These are phyloP conservation scores for Bryoerythrophyllum caledonicum DNA, from an alignment of 225 moss, liverwort and hornwort genomes.

Conservation along the genomic window DNA sequence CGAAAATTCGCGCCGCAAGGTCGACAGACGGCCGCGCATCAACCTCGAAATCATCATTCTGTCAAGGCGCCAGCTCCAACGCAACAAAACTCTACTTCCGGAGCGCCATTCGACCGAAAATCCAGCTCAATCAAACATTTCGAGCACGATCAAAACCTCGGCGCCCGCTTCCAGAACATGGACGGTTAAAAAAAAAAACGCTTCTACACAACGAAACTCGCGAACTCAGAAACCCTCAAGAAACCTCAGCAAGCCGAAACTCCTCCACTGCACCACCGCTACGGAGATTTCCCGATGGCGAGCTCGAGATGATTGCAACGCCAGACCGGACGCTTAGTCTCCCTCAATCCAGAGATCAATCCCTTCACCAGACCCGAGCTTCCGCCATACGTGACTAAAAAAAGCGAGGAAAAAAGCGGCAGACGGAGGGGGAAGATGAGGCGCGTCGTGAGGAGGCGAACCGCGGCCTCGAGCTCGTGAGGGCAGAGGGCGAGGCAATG, in stretches of 20 bases:
- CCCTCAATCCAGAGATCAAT: not conserved
- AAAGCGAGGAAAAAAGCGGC: not conserved
- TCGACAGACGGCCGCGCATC: constrained; percentile 36
- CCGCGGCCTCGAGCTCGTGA: too few species aligned
- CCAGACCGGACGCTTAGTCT: not conserved
- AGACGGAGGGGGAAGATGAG: too few species aligned
- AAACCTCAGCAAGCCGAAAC: constrained; percentile 18
- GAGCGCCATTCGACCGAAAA: not conserved
- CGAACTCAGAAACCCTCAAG: constrained; percentile 33
- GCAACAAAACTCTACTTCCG: not conserved
- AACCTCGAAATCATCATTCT: constrained; percentile 44
- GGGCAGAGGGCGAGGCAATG: not conserved
- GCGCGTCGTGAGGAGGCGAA: too few species aligned
- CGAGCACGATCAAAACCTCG: not conserved
- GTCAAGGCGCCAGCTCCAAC: not conserved
- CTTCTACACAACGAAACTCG: not conserved
- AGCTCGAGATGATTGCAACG: not conserved
- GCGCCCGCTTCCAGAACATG: not conserved
- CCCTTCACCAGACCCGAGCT: not conserved
- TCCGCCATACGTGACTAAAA: not conserved
- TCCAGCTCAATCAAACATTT: not conserved
- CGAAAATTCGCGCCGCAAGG: constrained; percentile 26
- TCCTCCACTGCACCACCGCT: constrained; percentile 8
- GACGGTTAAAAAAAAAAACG: not conserved
- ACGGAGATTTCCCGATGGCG: not conserved